Percentiles rank a stretch among this genome's conserved stretches.
Evolutionary conservation across 768 basidiomycete genomes (phyloP).

Genomic region (Tulasnella sp.): DNA sequence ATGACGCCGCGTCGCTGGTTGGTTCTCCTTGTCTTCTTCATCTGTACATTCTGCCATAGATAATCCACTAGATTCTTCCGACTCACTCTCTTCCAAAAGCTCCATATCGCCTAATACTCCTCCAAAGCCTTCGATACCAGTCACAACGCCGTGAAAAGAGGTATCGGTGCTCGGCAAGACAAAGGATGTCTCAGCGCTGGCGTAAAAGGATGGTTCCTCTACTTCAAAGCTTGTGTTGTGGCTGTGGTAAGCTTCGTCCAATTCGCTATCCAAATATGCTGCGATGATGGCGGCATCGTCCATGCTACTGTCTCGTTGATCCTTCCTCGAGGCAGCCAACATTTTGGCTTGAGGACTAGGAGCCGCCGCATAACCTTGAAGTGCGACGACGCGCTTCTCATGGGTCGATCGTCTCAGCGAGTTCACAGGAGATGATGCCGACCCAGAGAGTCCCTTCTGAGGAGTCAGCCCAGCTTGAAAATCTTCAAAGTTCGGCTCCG

Average conservation of each 20-base stretch:
- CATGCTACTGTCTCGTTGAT: neutral
- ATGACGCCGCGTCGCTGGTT: neutral
- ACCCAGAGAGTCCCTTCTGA: too few species aligned
- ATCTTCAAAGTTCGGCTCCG: too few species aligned
- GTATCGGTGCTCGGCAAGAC: neutral
- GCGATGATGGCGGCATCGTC: neutral
- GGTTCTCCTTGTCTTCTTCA: neutral
- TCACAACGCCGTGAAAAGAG: neutral
- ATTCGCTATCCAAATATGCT: neutral
- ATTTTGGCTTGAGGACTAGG: too few species aligned
- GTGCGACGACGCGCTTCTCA: neutral
- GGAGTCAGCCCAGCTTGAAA: too few species aligned
- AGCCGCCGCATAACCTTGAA: too few species aligned
- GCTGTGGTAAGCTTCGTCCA: too few species aligned
- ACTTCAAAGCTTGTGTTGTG: too few species aligned
- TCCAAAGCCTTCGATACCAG: neutral
- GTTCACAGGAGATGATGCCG: neutral
- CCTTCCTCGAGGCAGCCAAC: too few species aligned
- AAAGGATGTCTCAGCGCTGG: too few species aligned
- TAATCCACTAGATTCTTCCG: neutral
- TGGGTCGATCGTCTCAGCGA: neutral
- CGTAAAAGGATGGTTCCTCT: too few species aligned
- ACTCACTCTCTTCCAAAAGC: neutral
- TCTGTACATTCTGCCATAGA: neutral
- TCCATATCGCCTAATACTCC: neutral